A percentile compares a stretch with the other conserved stretches of the same genome.
Evolutionary conservation across 116 monocot species (phyloP).

Genomic region (Dioscorea cayenensis): DNA sequence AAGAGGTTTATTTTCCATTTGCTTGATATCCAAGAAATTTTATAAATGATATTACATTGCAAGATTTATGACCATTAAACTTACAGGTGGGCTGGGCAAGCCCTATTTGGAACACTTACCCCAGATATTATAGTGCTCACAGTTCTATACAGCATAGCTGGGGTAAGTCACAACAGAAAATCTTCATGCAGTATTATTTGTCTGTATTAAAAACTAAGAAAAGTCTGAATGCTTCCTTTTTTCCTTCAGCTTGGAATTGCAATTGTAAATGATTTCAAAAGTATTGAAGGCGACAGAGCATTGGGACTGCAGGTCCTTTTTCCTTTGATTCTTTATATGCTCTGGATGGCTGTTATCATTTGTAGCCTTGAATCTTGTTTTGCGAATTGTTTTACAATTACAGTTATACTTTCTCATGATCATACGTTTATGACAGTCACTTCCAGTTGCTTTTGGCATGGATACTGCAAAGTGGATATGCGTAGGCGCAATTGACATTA

Average conservation of each 20-base stretch:
- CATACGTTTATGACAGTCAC: slow-evolving; percentile 47
- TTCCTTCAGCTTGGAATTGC: slow-evolving; percentile 78
- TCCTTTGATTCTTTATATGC: neutral
- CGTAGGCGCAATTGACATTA: slow-evolving; percentile 94
- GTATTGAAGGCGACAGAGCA: slow-evolving; percentile 89
- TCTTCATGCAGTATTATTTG: neutral
- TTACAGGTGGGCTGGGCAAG: slow-evolving; percentile 98
- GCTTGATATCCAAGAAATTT: neutral
- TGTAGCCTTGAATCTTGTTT: no score
- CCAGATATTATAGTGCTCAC: slow-evolving; percentile 90
- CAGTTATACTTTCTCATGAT: neutral
- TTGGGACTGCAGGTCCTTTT: slow-evolving; percentile 76
- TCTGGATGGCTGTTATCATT: neutral
- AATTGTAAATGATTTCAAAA: slow-evolving; percentile 99
- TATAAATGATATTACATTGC: neutral
- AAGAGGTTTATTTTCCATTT: neutral
- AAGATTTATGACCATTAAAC: neutral
- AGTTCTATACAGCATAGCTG: slow-evolving; percentile 93
- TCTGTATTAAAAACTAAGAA: neutral
- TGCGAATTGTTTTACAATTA: no score
- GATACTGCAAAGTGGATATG: slow-evolving; percentile 98
- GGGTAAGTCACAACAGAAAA: slow-evolving; percentile 42
- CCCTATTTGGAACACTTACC: slow-evolving; percentile 92
- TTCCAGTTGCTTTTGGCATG: slow-evolving; percentile 90
- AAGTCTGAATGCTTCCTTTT: neutral